A percentile compares a stretch with the other conserved stretches of the same genome.
phyloP scores from a whole-genome alignment of 2,329 filamentous ascomycete species.

The Cytospora mali region DNA sequence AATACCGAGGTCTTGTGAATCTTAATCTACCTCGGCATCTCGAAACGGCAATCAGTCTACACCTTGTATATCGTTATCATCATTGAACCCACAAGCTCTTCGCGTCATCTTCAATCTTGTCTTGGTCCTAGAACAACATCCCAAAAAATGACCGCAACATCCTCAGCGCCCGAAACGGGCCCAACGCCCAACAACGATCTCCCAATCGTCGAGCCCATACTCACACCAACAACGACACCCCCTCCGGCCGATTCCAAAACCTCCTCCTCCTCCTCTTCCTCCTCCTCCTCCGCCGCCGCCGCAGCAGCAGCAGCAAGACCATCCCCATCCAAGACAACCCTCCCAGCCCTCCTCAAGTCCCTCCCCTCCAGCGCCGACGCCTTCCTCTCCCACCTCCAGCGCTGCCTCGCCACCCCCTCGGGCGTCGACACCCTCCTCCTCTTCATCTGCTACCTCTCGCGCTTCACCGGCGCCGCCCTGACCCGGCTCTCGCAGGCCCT shows the following conservation, averaged over 20 bases:
- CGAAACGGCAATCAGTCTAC: neutral
- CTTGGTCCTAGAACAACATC: neutral
- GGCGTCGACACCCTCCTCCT: slow-evolving; percentile 73
- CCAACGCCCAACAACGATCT: slow-evolving; percentile 38
- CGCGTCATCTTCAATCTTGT: neutral
- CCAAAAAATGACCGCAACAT: slow-evolving; percentile 22
- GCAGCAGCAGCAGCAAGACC: slow-evolving; percentile 26
- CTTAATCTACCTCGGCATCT: neutral
- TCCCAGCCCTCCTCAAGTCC: slow-evolving; percentile 37
- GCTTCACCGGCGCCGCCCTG: slow-evolving; percentile 55
- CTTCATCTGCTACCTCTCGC: slow-evolving; percentile 68
- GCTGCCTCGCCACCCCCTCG: slow-evolving; percentile 67
- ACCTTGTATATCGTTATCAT: neutral
- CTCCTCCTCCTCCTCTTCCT: too few species aligned
- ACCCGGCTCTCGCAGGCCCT: slow-evolving; percentile 58
- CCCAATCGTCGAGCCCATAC: slow-evolving; percentile 42
- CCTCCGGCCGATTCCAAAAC: slow-evolving; percentile 33
- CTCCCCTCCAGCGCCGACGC: slow-evolving; percentile 50
- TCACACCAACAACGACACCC: slow-evolving; percentile 30
- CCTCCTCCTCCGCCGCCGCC: too few species aligned
- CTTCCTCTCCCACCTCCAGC: slow-evolving; percentile 59
- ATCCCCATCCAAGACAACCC: neutral
- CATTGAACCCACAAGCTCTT: neutral
- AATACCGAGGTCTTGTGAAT: neutral
- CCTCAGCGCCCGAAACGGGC: slow-evolving; percentile 20